Evolutionary conservation across 768 basidiomycete genomes (phyloP).

Genomic region (Cyclocybe cylindracea): DNA sequence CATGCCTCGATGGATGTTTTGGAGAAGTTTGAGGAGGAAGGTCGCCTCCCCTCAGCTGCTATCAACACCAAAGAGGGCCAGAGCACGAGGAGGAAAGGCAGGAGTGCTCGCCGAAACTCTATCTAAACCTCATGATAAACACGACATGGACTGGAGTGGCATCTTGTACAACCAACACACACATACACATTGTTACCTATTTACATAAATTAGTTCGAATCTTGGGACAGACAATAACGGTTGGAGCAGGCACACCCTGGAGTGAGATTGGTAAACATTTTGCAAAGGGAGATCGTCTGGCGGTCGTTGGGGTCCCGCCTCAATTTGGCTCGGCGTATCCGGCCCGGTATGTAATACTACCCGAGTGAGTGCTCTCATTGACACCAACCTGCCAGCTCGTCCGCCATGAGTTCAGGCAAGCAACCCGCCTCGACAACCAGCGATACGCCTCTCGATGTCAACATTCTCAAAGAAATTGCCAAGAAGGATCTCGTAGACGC

Average conservation of each 20-base stretch:
- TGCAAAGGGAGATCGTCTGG: background rate
- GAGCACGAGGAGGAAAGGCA: constrained; percentile 61
- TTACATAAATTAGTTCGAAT: too few relatives aligned
- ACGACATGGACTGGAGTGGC: background rate
- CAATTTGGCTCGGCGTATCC: background rate
- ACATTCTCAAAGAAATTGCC: constrained; percentile 73
- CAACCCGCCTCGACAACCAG: constrained; percentile 28
- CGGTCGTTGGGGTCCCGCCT: background rate
- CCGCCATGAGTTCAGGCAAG: constrained; percentile 35
- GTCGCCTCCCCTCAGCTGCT: constrained; percentile 73
- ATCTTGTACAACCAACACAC: background rate
- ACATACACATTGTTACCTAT: background rate
- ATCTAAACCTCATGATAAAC: constrained; percentile 29
- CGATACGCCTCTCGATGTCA: constrained; percentile 55
- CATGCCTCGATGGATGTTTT: constrained; percentile 69
- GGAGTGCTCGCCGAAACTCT: constrained; percentile 79
- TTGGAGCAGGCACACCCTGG: too few relatives aligned
- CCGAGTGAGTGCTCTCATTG: too few relatives aligned
- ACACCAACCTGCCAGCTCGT: background rate
- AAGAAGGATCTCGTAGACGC: constrained; percentile 82
- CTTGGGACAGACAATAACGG: too few relatives aligned
- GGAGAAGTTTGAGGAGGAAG: constrained; percentile 80
- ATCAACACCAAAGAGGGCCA: constrained; percentile 58
- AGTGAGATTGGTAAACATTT: background rate
- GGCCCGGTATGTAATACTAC: too few relatives aligned